Conservation (phyloP, 1,284 basidiomycete species). For the Farysia itapuensis region DNA sequence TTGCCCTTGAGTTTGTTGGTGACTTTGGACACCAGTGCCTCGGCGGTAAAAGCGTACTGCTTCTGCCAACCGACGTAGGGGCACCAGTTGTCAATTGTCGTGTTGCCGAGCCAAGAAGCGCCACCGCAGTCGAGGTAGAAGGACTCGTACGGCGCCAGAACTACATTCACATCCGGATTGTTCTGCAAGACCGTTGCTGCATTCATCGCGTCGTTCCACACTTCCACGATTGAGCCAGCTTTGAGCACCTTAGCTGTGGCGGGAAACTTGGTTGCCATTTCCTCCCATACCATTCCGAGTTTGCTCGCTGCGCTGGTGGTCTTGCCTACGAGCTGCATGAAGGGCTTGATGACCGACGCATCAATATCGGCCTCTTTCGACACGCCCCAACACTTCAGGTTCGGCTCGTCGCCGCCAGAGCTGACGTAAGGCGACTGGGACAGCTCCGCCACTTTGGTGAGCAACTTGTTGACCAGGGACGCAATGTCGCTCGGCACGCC, state of each 20-base stretch:
- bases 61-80: slow-evolving; percentile 48
- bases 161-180: slow-evolving; percentile 69
- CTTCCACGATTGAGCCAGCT: slow-evolving; percentile 72
- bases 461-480: slow-evolving; percentile 39
- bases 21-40: background rate
- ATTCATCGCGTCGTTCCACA: slow-evolving; percentile 72
- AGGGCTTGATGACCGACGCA: slow-evolving; percentile 63
- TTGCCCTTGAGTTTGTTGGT: background rate
- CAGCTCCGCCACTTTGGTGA: slow-evolving; percentile 56
- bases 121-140: slow-evolving; percentile 73
- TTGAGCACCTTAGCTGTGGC: slow-evolving; percentile 63
- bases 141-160: slow-evolving; percentile 66
- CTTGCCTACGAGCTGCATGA: slow-evolving; percentile 67
- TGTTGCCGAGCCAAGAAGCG: slow-evolving; percentile 74
- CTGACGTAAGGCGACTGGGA: slow-evolving; percentile 70
- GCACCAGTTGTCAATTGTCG: slow-evolving; percentile 67
- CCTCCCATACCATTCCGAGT: slow-evolving; percentile 73
- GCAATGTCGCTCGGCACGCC: slow-evolving; percentile 62
- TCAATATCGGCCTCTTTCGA: slow-evolving; percentile 33
- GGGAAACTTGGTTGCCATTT: slow-evolving; percentile 57
- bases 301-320: slow-evolving; percentile 64
- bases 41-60: slow-evolving; percentile 74
- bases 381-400: slow-evolving; percentile 68
- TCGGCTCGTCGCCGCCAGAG: slow-evolving; percentile 82
- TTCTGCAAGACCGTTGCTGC: slow-evolving; percentile 68